Conservation (phyloP, 306 rosid species). For the Geum urbanum region DNA sequence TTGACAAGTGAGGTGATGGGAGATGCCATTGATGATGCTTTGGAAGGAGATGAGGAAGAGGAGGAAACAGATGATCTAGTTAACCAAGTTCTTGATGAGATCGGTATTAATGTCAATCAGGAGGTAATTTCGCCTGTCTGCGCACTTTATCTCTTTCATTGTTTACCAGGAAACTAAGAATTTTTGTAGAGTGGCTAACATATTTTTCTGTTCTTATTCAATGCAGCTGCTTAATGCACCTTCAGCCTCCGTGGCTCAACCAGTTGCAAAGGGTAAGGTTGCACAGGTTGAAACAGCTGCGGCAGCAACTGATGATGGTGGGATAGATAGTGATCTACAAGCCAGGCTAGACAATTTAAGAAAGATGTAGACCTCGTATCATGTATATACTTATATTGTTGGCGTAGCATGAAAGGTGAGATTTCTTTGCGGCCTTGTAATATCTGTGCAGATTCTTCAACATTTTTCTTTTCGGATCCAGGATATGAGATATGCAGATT, state of each 20-base stretch:
- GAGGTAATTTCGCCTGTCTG: conserved; percentile 47
- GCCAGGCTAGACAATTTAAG: conserved; percentile 87
- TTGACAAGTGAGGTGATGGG: conserved; percentile 79
- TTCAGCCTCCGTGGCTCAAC: conserved; percentile 75
- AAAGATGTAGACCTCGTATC: conserved; percentile 54
- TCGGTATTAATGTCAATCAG: conserved; percentile 79
- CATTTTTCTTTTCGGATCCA: conserved; percentile 29
- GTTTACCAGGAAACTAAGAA: not conserved
- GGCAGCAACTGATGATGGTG: conserved; percentile 55
- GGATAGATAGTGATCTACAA: conserved; percentile 88
- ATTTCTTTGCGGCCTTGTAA: conserved; percentile 24
- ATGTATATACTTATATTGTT: conserved; percentile 20
- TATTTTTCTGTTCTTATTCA: conserved; percentile 25
- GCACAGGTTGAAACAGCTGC: conserved; percentile 76
- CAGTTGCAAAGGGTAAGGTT: conserved; percentile 60
- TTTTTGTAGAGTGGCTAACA: conserved; percentile 2
- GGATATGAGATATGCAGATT: conserved; percentile 23
- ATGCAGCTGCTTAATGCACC: conserved; percentile 89
- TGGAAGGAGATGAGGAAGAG: conserved; percentile 97
- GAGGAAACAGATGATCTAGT: conserved; percentile 90
- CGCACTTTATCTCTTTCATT: not conserved
- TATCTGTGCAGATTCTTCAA: conserved; percentile 27
- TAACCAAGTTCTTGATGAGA: conserved; percentile 93
- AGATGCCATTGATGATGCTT: conserved; percentile 93
- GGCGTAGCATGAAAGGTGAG: conserved; percentile 30